Base-by-base conservation (phyloP, 208 protist genomes). In the Wallacemonas sp. region DNA sequence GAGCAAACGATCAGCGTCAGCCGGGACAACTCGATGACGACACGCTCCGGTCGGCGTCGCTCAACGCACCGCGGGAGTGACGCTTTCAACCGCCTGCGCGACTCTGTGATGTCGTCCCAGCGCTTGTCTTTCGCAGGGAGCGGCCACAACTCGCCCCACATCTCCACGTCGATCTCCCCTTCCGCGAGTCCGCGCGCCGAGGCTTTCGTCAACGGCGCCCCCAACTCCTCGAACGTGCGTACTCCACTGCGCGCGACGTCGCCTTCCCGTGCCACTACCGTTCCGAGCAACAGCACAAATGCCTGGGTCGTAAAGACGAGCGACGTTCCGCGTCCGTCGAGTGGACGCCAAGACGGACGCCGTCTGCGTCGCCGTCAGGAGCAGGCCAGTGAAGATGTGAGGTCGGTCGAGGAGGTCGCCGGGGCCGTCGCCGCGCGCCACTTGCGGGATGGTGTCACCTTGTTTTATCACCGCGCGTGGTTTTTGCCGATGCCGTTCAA, bases 401-500 rank as follows among this genome's bases (percentile, higher is more conserved):
- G 36, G 22, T 48, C 55, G 10, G 19, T 21, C 37, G 15, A 45
- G 19, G 55, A 42, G 3, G 26, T 57, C 19, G 59, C 59, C 15
- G 59, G 42, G 42, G 3, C 41, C 10, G 29, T 54, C n/a, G 59
- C 59, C 32, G 30, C 59, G 9, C 44, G 24, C n/a, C 32, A 39
- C 30, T 6, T 19, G 9, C 26, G 32, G 30, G 50, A 57, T 21
- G 50, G 50, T 9, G n/a, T 57, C 29, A 3, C 42, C 29, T 22
- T 65, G 39, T 22, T 42, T 13, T 45, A 65, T 2, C 42, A 48
- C 32, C 60, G 60, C 22, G 21, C 60, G 19, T 65, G 60, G 60
- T 33, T 65, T 19, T 15, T 65, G 42, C 29, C 60, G 42, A 65
- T 65, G 60, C 44, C 60, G 4, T 39, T 38, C 38, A 45, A 54